Percentiles rank a stretch among this genome's conserved stretches.
Conservation (phyloP, 139 green algal species). For the Eudorina sp. region DNA sequence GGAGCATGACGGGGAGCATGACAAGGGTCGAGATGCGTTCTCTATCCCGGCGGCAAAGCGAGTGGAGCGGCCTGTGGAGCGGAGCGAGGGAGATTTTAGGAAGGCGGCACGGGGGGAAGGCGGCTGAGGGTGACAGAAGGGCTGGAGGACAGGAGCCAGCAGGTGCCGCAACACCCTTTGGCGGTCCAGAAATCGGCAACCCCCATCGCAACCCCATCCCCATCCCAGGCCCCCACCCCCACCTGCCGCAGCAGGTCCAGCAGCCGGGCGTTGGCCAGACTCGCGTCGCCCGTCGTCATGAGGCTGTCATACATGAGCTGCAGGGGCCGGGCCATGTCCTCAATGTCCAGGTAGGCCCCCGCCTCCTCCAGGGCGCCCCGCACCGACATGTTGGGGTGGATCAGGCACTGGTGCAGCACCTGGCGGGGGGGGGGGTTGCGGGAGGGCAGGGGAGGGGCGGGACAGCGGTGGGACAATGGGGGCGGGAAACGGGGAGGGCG, state of each 20-base stretch:
- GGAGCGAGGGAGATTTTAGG: too few relatives aligned
- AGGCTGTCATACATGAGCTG: constrained; percentile 90
- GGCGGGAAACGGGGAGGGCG: too few relatives aligned
- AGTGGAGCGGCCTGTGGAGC: too few relatives aligned
- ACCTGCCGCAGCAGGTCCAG: constrained; percentile 93
- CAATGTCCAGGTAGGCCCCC: constrained; percentile 57
- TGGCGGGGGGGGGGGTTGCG: constrained; percentile 38
- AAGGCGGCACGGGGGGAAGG: too few relatives aligned
- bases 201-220: background rate
- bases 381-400: constrained; percentile 71
- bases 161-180: too few relatives aligned
- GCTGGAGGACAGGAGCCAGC: too few relatives aligned
- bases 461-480: background rate
- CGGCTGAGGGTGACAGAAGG: too few relatives aligned
- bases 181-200: too few relatives aligned
- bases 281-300: constrained; percentile 81
- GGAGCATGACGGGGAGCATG: too few relatives aligned
- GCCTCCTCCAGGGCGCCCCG: constrained; percentile 57
- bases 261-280: constrained; percentile 90
- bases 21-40: too few relatives aligned
- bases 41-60: too few relatives aligned
- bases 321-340: constrained; percentile 68
- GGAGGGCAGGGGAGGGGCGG: background rate
- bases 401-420: constrained; percentile 85
- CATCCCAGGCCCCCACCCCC: background rate